Percentiles rank a stretch among this genome's conserved stretches.
Conservation (phyloP, 371 early-diverging fungal genomes). For the Mortierella sp. region DNA sequence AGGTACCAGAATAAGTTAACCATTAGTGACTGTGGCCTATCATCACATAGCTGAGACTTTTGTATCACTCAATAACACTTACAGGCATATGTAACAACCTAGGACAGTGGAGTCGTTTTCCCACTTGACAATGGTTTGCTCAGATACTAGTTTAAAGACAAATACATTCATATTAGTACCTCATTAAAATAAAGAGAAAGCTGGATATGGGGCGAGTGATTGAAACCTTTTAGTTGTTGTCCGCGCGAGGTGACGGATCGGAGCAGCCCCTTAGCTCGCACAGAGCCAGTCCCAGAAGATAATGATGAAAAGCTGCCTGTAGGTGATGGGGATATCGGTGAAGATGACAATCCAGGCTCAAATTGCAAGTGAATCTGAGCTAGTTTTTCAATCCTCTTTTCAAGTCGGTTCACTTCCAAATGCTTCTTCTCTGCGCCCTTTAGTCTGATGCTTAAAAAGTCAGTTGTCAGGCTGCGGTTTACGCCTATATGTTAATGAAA, state of each 20-base stretch:
- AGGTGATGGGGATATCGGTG: slow-evolving; percentile 19
- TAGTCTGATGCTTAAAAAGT: slow-evolving; percentile 71
- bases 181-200: neutral
- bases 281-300: slow-evolving; percentile 34
- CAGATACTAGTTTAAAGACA: slow-evolving; percentile 60
- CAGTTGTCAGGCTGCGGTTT: slow-evolving; percentile 62
- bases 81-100: slow-evolving; percentile 71
- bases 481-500: slow-evolving; percentile 44
- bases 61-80: slow-evolving; percentile 27
- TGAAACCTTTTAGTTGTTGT: slow-evolving; percentile 48
- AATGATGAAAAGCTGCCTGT: slow-evolving; percentile 12
- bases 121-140: slow-evolving; percentile 76
- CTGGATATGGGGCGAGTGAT: no score
- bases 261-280: slow-evolving; percentile 53
- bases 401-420: slow-evolving; percentile 87
- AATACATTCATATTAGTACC: neutral
- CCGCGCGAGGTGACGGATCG: slow-evolving; percentile 48
- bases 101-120: slow-evolving; percentile 68
- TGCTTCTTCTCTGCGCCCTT: slow-evolving; percentile 73
- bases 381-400: slow-evolving; percentile 88
- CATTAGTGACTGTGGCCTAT: neutral
- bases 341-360: slow-evolving; percentile 23
- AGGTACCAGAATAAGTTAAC: neutral
- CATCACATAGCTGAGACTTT: no score
- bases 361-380: slow-evolving; percentile 47